Conservation (phyloP, 352 stramenopile species). For the Blastocystis sp. region DNA sequence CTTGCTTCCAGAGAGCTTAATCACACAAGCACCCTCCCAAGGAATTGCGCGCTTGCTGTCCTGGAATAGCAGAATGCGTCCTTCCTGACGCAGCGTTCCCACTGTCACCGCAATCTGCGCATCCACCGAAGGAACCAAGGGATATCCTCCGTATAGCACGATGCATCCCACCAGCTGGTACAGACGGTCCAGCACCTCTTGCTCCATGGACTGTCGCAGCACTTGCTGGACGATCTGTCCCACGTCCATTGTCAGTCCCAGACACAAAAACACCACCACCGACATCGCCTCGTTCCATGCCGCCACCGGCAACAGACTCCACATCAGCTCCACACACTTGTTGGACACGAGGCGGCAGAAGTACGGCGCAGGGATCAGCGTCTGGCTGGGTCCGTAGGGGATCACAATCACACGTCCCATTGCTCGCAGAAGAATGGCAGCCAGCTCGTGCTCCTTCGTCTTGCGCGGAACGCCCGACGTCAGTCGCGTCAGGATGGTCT, state of each 20-base stretch:
- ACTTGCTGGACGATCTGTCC: not conserved
- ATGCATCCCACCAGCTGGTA: constrained; percentile 11
- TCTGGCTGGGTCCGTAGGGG: constrained; percentile 5
- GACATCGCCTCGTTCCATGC: not conserved
- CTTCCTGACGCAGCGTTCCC: constrained; percentile 21
- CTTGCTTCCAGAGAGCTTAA: constrained; percentile 39
- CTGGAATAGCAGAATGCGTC: constrained; percentile 29
- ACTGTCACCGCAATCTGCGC: constrained; percentile 7
- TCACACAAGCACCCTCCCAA: not conserved
- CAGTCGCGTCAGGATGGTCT: not conserved
- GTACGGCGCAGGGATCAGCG: constrained; percentile 47
- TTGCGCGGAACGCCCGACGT: not conserved
- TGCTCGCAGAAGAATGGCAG: not conserved
- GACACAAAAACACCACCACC: not conserved
- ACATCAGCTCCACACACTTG: constrained; percentile 15
- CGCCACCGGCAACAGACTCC: not conserved
- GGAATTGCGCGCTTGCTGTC: not conserved
- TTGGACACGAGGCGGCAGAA: constrained; percentile 3
- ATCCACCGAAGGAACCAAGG: not conserved
- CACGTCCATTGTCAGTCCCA: not conserved
- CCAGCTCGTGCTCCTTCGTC: not conserved
- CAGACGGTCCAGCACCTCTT: not conserved
- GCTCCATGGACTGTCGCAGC: not conserved
- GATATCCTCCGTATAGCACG: not conserved
- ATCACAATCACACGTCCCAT: constrained; percentile 25